These are phyloP conservation scores for Boletus rubroflammeus DNA, from an alignment of 768 basidiomycete species.

Conservation along the genomic window DNA sequence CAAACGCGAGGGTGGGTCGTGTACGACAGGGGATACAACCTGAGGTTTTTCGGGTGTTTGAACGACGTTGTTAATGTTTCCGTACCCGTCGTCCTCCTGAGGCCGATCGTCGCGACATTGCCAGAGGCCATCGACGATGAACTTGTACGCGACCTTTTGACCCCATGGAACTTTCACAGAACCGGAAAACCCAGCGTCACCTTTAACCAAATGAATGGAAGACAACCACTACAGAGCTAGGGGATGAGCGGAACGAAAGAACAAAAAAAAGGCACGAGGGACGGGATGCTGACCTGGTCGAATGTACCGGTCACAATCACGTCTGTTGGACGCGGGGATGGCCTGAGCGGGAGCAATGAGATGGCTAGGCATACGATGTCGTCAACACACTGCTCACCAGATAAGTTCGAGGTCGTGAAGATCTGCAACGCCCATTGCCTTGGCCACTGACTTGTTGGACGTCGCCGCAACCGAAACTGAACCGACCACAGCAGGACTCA, in stretches of 20 bases:
- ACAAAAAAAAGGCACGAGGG: not conserved
- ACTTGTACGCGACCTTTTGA: constrained; percentile 69
- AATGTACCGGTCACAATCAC: constrained; percentile 78
- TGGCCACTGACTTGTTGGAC: constrained; percentile 7
- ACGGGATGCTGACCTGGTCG: constrained; percentile 56
- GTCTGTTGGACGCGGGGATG: constrained; percentile 46
- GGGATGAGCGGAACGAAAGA: constrained; percentile 3
- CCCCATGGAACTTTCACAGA: constrained; percentile 57
- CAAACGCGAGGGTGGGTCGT: constrained; percentile 8
- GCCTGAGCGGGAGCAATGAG: constrained; percentile 42
- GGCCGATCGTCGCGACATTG: constrained; percentile 48
- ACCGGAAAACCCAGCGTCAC: constrained; percentile 52
- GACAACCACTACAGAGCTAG: constrained; percentile 50
- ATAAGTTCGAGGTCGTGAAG: constrained; percentile 50
- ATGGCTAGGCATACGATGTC: constrained; percentile 1
- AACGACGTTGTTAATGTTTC: constrained; percentile 71
- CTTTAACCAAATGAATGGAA: constrained; percentile 52
- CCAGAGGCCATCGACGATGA: constrained; percentile 75
- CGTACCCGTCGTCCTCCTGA: constrained; percentile 56
- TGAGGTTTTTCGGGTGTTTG: constrained; percentile 47
- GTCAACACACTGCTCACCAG: constrained; percentile 41
- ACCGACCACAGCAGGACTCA: constrained; percentile 1
- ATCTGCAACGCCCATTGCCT: constrained; percentile 34
- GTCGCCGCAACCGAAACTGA: constrained; percentile 20
- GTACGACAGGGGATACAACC: not conserved